Base-by-base conservation (phyloP, 176 grass and related monocot genomes). In the Oryza punctata region DNA sequence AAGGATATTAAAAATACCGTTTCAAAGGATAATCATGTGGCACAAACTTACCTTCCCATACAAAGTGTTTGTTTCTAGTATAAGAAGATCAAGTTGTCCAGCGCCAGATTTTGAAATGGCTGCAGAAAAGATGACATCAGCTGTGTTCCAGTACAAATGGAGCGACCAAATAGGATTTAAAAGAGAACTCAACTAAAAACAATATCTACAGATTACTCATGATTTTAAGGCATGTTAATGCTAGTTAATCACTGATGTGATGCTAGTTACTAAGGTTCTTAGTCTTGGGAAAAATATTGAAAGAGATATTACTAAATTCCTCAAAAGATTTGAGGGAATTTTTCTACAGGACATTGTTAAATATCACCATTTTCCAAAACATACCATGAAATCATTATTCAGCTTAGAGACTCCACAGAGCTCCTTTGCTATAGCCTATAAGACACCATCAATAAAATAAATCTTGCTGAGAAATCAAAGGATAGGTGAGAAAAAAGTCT, bases 31-130 rank as follows among this genome's bases (percentile, higher is more conserved):
- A 13, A 33, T 16, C 19, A 73, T 63, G 72, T 33, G 4, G 25
- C 0, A 27, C 1, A 33, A 12, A 25, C 77, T 84, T 80, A 81
- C 73, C 60, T 30, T 38, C 13, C 82, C 78, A 75, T 69, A 60
- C 63, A 79, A 74, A 7, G 18, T 30, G 46, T 84, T 88, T 68
- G 81, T 19, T 74, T 88, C 87, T 46, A 85, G 52, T 65, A 79
- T 79, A 60, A 81, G 77, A 37, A 67, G 71, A 50, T 84, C 61
- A 50, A 78, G 76, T 26, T 84, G 83, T 19, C 71, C 69, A 7
- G 81, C 35, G 45, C 81, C 81, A 79, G 45, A 88, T 15, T 79
- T 88, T 0, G 81, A 88, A 74, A 88, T 84, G 59, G 25, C 86
- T 84, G 75, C 33, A 73, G 33, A 5, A 25, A 84, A 79, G 69